phyloP scores from a whole-genome alignment of 805 yeast species.

The Yamadazyma kitorensis region DNA sequence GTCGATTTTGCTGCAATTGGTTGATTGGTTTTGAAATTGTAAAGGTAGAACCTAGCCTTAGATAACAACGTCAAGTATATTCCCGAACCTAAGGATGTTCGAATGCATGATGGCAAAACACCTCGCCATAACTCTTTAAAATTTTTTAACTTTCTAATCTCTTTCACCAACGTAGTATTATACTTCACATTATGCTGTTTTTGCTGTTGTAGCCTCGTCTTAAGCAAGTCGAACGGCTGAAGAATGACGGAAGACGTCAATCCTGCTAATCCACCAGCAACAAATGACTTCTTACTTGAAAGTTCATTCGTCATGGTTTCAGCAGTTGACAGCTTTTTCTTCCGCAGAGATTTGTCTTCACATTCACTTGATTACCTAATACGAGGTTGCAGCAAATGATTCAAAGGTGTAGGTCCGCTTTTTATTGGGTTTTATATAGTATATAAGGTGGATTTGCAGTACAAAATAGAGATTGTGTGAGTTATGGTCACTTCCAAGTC shows the following conservation, averaged over 20 bases:
- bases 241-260: conserved; percentile 72
- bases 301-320: conserved; percentile 14
- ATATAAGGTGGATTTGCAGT: no score
- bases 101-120: conserved; percentile 81
- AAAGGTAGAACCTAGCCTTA: conserved; percentile 50
- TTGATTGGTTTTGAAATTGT: conserved; percentile 19
- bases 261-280: conserved; percentile 76
- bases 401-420: no score
- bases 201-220: conserved; percentile 72
- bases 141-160: conserved; percentile 40
- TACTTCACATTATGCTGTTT: conserved; percentile 17
- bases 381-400: not conserved
- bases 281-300: conserved; percentile 14
- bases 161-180: conserved; percentile 33
- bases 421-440: no score
- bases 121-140: conserved; percentile 81
- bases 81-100: conserved; percentile 91
- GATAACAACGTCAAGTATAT: conserved; percentile 76
- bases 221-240: conserved; percentile 87
- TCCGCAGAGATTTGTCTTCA: not conserved
- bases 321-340: no score
- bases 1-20: conserved; percentile 5
- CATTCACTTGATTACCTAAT: no score
- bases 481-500: conserved; percentile 1
- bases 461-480: no score